Evolutionary conservation across 1,139 yeast genomes (phyloP), one percentile per base, ranked within the genome.

Genomic region (Pichia norvegensis): DNA sequence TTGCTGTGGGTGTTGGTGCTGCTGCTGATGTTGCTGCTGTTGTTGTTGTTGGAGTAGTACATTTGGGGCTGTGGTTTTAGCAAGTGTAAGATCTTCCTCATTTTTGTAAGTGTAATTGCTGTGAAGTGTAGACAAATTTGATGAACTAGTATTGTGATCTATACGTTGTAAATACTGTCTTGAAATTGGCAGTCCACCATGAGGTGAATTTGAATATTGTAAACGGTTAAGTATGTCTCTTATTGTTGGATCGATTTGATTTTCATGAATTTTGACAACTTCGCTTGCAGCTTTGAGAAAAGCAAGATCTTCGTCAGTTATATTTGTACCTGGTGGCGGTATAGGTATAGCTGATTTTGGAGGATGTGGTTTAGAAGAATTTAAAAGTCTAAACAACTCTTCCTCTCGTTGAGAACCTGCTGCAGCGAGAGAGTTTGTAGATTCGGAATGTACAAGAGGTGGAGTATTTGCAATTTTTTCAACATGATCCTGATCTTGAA

Each of bases 151-250:
- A n/a, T 22, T 23, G 19, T 31, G 25, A 17, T 41, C 50, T 17
- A 52, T 36, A 11, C 48, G 31, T 21, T 41, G 39, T 29, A 49
- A 35, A 40, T 49, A 58, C 23, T 57, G 55, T 43, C 55, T 48
- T 4, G 62, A 48, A 7, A 62, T 46, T 1, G 67, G 67, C 11
- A 60, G 37, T 2, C 66, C 66, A 7, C 71, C 71, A 58, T 76
- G 81, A 3, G 82, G 81, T 23, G 79, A 69, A 46, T 71, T 64
- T 13, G 75, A 76, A 53, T 77, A 77, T 52, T 75, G 79, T 43
- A 76, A 62, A 48, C 82, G 58, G 48, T 68, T 66, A 36, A 77
- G 61, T 27, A 77, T 65, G 52, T 74, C 79, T 52, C 68, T 68
- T 22, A 77, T 72, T 1, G 81, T 76, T 4, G 82, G 81, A 56